Conservation (phyloP, 768 basidiomycete genomes). For the Suillus placidus region DNA sequence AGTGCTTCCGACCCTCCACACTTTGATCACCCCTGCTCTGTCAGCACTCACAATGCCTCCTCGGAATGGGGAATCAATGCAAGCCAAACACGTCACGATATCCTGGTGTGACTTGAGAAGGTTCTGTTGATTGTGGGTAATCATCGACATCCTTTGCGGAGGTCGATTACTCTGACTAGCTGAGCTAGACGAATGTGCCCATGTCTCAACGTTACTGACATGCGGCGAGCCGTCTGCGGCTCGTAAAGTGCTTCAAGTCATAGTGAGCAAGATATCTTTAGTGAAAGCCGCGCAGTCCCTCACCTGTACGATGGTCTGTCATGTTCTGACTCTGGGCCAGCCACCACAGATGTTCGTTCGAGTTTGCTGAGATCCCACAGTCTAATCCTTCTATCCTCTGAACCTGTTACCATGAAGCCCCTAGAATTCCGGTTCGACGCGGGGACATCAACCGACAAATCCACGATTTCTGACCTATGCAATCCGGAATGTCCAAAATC, state of each 20-base stretch:
- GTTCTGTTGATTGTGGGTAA: constrained; percentile 82
- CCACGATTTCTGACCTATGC: constrained; percentile 54
- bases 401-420: constrained; percentile 86
- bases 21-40: constrained; percentile 85
- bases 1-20: constrained; percentile 74
- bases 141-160: constrained; percentile 73
- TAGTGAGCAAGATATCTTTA: background rate
- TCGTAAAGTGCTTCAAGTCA: constrained; percentile 31
- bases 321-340: constrained; percentile 73
- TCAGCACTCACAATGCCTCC: constrained; percentile 94
- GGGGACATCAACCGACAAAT: constrained; percentile 42
- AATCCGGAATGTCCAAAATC: constrained; percentile 72
- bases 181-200: constrained; percentile 47
- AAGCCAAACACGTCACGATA: constrained; percentile 80
- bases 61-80: constrained; percentile 90
- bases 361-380: constrained; percentile 83
- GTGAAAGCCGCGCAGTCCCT: constrained; percentile 10
- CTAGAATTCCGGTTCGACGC: constrained; percentile 44
- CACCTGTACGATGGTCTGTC: constrained; percentile 83
- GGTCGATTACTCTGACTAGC: constrained; percentile 64
- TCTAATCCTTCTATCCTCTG: constrained; percentile 85
- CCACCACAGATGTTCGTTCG: constrained; percentile 77
- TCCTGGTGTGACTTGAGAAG: constrained; percentile 89
- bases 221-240: constrained; percentile 43
- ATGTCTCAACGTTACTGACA: constrained; percentile 64